These are phyloP conservation scores for Begonia fuchsioides DNA, from an alignment of 306 rosid species.

Conservation along the genomic window DNA sequence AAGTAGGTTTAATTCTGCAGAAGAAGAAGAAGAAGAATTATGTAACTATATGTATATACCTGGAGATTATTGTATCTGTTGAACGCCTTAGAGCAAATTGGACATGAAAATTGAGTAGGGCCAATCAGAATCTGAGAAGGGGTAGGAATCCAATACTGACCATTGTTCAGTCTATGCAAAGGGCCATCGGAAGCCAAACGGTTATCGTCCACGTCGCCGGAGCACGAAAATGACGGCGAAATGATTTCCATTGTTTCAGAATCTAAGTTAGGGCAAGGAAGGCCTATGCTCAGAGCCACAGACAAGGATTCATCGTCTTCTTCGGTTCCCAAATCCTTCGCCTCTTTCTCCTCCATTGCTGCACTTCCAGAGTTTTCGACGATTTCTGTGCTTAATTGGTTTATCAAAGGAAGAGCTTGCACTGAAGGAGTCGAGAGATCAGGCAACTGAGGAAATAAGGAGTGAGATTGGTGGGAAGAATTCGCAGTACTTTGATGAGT, in stretches of 20 bases:
- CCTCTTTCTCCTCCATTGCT: not conserved
- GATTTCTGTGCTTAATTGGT: constrained; percentile 6
- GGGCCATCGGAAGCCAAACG: not conserved
- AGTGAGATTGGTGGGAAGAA: constrained; percentile 1
- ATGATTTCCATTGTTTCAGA: constrained; percentile 5
- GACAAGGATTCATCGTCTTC: constrained; percentile 13
- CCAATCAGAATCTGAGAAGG: not conserved
- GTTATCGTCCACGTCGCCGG: too few species aligned
- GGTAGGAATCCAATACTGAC: constrained; percentile 11
- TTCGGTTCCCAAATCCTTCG: constrained; percentile 6
- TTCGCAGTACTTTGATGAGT: too few species aligned
- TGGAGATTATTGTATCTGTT: not conserved
- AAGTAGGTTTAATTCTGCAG: not conserved
- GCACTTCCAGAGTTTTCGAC: constrained; percentile 10
- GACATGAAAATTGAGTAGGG: not conserved
- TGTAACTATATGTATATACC: not conserved
- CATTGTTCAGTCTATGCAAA: constrained; percentile 27
- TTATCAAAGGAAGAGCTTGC: constrained; percentile 54
- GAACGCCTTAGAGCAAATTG: not conserved
- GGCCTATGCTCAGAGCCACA: constrained; percentile 50
- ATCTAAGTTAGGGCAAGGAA: constrained; percentile 32
- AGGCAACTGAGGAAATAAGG: constrained; percentile 3
- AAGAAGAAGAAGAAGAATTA: not conserved
- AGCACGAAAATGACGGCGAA: too few species aligned
- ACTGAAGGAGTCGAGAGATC: constrained; percentile 8